phyloP scores from a whole-genome alignment of 192 early-diverging fungal genomes.

The Umbelopsis ramanniana region DNA sequence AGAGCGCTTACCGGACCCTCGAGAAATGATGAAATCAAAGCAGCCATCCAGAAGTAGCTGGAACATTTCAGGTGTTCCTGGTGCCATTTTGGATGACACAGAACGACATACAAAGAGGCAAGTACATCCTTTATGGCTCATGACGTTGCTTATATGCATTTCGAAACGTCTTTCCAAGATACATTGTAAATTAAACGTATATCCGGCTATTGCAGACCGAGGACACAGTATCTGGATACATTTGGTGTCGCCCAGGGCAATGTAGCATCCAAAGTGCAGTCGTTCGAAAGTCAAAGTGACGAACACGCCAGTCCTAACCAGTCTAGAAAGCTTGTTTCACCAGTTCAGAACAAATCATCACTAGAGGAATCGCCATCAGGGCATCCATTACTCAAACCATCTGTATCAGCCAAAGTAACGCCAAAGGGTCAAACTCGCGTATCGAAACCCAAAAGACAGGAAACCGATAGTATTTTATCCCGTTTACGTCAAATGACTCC shows the following conservation, averaged over 20 bases:
- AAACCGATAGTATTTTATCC: neutral
- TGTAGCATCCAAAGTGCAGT: slow-evolving; percentile 3
- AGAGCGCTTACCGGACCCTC: slow-evolving; percentile 5
- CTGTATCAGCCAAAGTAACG: neutral
- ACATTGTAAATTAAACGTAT: neutral
- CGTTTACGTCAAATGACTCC: neutral
- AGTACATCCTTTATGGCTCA: neutral
- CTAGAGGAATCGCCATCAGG: neutral
- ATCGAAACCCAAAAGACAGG: neutral
- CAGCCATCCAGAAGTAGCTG: neutral
- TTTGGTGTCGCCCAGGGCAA: neutral
- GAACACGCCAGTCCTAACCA: neutral
- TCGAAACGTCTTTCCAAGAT: neutral
- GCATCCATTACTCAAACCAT: neutral
- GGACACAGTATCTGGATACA: neutral
- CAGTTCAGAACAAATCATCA: neutral
- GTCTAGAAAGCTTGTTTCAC: neutral
- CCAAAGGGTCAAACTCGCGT: neutral
- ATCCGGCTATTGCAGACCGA: neutral
- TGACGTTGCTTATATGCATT: neutral
- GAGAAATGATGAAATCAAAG: neutral
- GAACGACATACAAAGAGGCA: slow-evolving; percentile 2
- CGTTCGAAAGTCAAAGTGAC: neutral
- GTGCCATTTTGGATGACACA: neutral
- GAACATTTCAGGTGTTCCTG: neutral